Evolutionary conservation across 495 filamentous ascomycete genomes (phyloP), one percentile per base, ranked within the genome.

Genomic region (Hypoxylon subgilvum): DNA sequence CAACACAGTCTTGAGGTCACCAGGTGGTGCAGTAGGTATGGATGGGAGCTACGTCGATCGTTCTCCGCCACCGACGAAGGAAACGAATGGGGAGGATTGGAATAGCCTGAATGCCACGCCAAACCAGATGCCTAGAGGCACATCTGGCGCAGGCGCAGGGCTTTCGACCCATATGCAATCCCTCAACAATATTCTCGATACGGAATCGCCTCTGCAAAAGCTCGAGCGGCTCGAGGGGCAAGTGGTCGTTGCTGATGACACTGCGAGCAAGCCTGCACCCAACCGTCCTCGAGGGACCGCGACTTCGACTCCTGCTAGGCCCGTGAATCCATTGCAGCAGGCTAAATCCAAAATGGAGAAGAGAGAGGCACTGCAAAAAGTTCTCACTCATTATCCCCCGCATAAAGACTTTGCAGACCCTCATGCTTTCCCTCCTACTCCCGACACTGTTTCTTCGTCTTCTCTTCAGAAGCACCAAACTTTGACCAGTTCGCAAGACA

Each of bases 391-490:
- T 25, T 69, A 68, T 4, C 67, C 65, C n/a, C 53, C 53, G 14
- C 43, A 63, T 12, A 65, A 60, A 14, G 58, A 73, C 28, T 36
- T 71, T 19, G 52, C 57, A 14, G 68, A 63, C 28, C 57, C 59
- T 6, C 71, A 74, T 4, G 57, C 62, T 18, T 68, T 82, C 12
- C 81, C 81, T 32, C 81, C 81, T 6, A 82, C 81, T 1, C 81
- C 81, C 0, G 81, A 84, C 56, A 84, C 81, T 0, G 72, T 84
- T 16, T 77, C 78, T 4, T 81, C 79, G 2, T 75, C 74, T 10
- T 80, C 79, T 0, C 69, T 84, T 27, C 70, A 71, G 18, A 68
- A 63, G 22, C 67, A 65, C 30, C 57, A 70, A 17, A 40, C 46
- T 22, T 42, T 42, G 9, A 55, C 61, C n/a, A 45, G 55, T 30